Percentiles rank a stretch among this genome's conserved stretches.
phyloP scores from a whole-genome alignment of 1,139 yeast genomes.

The Pichiaceae sp. region DNA sequence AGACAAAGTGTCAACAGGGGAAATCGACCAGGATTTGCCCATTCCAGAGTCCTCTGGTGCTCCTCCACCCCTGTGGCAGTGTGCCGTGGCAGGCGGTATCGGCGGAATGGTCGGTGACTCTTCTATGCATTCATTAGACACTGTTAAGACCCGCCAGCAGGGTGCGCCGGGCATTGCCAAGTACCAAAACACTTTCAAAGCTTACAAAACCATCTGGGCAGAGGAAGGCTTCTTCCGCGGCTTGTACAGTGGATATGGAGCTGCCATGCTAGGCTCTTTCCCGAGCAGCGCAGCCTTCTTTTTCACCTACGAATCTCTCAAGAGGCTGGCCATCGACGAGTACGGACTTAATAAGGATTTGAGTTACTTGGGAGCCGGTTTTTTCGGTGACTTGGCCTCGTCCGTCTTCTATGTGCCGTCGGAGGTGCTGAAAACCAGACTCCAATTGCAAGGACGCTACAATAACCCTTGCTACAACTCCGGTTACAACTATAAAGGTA shows the following conservation, averaged over 20 bases:
- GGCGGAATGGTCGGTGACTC: conserved; percentile 95
- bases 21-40: not conserved
- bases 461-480: conserved; percentile 73
- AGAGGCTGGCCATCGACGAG: conserved; percentile 59
- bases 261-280: conserved; percentile 85
- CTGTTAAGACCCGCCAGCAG: conserved; percentile 94
- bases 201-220: conserved; percentile 59
- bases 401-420: conserved; percentile 95
- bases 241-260: conserved; percentile 83
- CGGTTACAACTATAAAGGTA: conserved; percentile 78
- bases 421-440: conserved; percentile 88
- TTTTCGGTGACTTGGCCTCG: conserved; percentile 84
- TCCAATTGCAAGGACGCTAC: conserved; percentile 83
- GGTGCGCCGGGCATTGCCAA: conserved; percentile 68
- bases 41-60: not conserved
- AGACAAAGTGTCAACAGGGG: not conserved
- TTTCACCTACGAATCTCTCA: conserved; percentile 78
- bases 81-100: conserved; percentile 83
- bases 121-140: conserved; percentile 89
- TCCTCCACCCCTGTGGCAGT: conserved; percentile 39
- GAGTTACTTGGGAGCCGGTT: conserved; percentile 77
- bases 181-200: conserved; percentile 63
- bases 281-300: conserved; percentile 93
- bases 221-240: conserved; percentile 87
- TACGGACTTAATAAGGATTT: conserved; percentile 69